phyloP scores from a whole-genome alignment of 2,329 filamentous ascomycete genomes.

The Fusarium mundagurra region DNA sequence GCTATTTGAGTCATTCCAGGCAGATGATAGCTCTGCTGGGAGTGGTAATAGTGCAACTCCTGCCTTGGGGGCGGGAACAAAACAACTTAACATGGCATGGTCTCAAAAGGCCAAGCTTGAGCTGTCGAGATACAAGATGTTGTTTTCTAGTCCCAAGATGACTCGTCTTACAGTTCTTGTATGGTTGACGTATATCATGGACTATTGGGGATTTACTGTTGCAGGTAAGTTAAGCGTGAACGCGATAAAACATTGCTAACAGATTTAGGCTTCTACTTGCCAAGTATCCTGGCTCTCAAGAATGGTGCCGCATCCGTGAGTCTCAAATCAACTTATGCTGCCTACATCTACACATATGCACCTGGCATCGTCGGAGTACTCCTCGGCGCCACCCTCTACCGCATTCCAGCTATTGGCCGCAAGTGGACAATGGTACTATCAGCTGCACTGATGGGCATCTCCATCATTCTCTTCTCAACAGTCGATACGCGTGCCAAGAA shows the following conservation, averaged over 20 bases:
- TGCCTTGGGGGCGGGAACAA: constrained; percentile 23
- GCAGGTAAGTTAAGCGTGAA: constrained; percentile 40
- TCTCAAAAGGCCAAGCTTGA: constrained; percentile 26
- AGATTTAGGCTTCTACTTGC: constrained; percentile 52
- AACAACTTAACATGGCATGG: constrained; percentile 25
- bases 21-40: constrained; percentile 34
- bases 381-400: constrained; percentile 55
- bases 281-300: constrained; percentile 61
- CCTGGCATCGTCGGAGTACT: constrained; percentile 62
- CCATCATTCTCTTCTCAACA: constrained; percentile 57
- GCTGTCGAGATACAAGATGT: constrained; percentile 45
- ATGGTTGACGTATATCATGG: constrained; percentile 53
- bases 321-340: constrained; percentile 59
- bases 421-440: constrained; percentile 58
- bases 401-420: constrained; percentile 51
- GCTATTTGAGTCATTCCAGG: constrained; percentile 45
- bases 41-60: constrained; percentile 29
- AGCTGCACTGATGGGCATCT: constrained; percentile 55
- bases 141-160: constrained; percentile 48
- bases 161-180: constrained; percentile 48
- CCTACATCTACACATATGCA: constrained; percentile 64
- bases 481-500: constrained; percentile 52
- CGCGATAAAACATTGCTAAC: neutral
- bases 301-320: constrained; percentile 56
- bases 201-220: constrained; percentile 52